Base-by-base conservation (phyloP, 2,329 filamentous ascomycete species). In the Teratosphaeria epicoccoides region DNA sequence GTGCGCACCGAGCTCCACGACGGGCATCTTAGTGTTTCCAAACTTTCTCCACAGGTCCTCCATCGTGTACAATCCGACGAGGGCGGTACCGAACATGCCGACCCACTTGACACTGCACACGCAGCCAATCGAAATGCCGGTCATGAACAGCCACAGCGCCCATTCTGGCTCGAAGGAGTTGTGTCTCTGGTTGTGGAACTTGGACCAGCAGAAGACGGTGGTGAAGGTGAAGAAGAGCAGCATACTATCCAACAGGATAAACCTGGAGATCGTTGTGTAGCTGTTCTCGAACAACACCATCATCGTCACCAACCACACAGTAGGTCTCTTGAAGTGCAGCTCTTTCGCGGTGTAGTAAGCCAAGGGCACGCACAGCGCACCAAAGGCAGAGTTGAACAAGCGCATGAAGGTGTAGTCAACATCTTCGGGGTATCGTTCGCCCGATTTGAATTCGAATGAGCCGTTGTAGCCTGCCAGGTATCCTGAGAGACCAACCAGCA, bases 211-310 rank as follows among this genome's bases (percentile, higher is more conserved):
- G 63, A 97, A 82, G 56, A 94, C 87, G 5, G 93, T 98, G 14
- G 89, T 90, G 61, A 97, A 93, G n/a, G 94, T 98, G 67, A 95
- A 96, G 75, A 90, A 97, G 37, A 98, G 80, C 49, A 98, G 81
- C 93, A 98, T 98, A 0, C 93, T 97, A 71, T 98, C 93, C 63
- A 98, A 83, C 23, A 98, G 83, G 63, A 98, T 97, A 69, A 98
- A 98, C 55, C 93, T 83, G 72, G 90, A 96, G 71, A 98, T 98
- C 26, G 94, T 97, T 47, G 93, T 95, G 75, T 97, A 98, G 49
- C 93, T 97, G 76, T 98, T 98, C 71, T 98, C 93, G 76, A 89
- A 98, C 43, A 98, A 82, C 44, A 98, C 90, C 88, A 96, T 96
- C 62, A 97, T 76, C 20, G 90, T 93, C 53, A 97, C 84, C 52